Evolutionary conservation across 2,329 filamentous ascomycete genomes (phyloP), one percentile per base, ranked within the genome.

Genomic region (Emmonsiellopsis sp.): DNA sequence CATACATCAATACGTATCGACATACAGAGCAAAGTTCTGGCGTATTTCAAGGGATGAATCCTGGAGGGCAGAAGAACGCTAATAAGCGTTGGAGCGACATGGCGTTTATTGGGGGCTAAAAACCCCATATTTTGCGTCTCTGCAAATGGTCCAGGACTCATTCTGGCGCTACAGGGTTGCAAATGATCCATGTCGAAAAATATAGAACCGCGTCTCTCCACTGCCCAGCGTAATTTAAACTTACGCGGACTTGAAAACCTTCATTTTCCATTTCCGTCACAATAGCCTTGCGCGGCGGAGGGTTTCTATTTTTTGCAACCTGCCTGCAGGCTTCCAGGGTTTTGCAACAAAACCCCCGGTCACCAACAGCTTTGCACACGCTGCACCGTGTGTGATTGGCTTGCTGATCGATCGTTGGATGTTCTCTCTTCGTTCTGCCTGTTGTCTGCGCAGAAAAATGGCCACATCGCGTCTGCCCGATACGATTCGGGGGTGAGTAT

Each of bases 31-130:
- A 31, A 46, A 31, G n/a, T 26, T 26, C 32, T 44, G 34, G 44
- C 32, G 20, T 26, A 47, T 15, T 35, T 31, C 9, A 31, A 16
- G 32, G 45, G 32, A 47, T 47, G 26, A 26, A 26, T 26, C 20
- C 20, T 26, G 20, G 20, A 26, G 3, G 5, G 20, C 3, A 26
- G 5, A 26, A 26, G 20, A 26, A 26, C 20, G 1, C 20, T 26
- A 5, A 26, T 26, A 26, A 26, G 20, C 20, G 20, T 26, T 26
- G 20, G 20, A 26, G 11, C 15, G 37, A 11, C 37, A 32, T 40
- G 48, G 48, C 48, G 48, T 50, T 40, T 50, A 50, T 30, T 50
- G 48, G 48, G 35, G 48, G 34, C 48, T 40, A 32, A 31, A 41
- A 41, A 50, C 35, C 35, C 45, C 45, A 47, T 47, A 47, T 47